phyloP scores from a whole-genome alignment of 441 rosid species.

The Adansonia madagascariensis region DNA sequence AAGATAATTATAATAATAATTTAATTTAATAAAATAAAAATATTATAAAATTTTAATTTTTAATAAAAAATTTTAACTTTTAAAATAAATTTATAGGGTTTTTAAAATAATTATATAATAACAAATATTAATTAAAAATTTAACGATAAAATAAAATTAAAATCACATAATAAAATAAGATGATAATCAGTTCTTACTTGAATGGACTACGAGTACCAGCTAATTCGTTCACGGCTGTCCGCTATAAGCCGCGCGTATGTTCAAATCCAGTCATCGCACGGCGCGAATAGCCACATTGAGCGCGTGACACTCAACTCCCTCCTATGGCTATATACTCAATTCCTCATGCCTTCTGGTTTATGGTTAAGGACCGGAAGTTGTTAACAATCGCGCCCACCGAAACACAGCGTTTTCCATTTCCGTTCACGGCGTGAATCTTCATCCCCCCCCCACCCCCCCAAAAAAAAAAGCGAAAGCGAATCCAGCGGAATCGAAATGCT shows the following conservation, averaged over 20 bases:
- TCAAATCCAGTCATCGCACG: background rate
- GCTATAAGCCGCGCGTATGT: background rate
- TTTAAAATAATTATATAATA: no score
- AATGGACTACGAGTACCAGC: no score
- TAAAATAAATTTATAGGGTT: no score
- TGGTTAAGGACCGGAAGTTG: background rate
- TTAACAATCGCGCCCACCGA: background rate
- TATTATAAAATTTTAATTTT: no score
- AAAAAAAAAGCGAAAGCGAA: background rate
- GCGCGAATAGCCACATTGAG: background rate
- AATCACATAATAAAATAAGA: no score
- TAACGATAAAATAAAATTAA: no score
- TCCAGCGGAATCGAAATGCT: background rate
- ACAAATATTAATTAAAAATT: no score
- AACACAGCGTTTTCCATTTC: slow-evolving; percentile 1
- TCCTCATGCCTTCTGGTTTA: background rate
- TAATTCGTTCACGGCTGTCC: background rate
- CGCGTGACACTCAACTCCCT: slow-evolving; percentile 3
- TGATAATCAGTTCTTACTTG: no score
- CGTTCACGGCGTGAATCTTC: slow-evolving; percentile 21
- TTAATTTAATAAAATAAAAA: no score
- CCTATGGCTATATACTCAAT: background rate
- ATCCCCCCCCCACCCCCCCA: background rate
- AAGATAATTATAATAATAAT: no score
- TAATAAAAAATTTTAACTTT: no score